Evolutionary conservation across 202 grass and related monocot species (phyloP).

Genomic region (Carex sylvatica): DNA sequence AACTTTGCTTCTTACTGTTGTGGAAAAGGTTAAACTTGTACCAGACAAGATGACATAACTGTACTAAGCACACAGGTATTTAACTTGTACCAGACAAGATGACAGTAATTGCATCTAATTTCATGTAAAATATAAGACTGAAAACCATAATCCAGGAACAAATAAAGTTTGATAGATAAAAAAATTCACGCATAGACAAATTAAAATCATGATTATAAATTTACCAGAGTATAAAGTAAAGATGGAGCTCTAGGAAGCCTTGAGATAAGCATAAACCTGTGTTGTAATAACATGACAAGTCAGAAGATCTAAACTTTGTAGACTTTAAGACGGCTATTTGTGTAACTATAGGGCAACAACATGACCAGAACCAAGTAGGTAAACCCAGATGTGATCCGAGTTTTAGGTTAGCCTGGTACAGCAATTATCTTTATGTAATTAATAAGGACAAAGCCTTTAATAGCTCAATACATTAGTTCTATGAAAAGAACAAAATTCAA

Average conservation of each 20-base stretch:
- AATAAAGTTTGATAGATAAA: not conserved
- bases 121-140: not conserved
- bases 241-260: conserved; percentile 42
- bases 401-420: not conserved
- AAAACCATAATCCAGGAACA: not conserved
- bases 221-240: conserved; percentile 81
- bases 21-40: too few relatives aligned
- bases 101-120: conserved; percentile 2
- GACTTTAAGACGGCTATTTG: not conserved
- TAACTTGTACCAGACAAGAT: not conserved
- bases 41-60: not conserved
- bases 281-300: conserved; percentile 24
- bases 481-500: not conserved
- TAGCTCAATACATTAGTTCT: not conserved
- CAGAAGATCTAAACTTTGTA: not conserved
- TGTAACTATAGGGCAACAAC: not conserved
- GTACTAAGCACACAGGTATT: not conserved
- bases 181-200: not conserved
- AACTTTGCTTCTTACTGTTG: not conserved
- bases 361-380: not conserved
- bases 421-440: not conserved
- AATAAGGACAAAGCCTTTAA: not conserved
- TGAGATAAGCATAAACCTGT: conserved; percentile 87
- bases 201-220: not conserved
- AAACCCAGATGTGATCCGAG: not conserved